Conservation (phyloP, 2,329 filamentous ascomycete species). For the Fusarium nematophilum region DNA sequence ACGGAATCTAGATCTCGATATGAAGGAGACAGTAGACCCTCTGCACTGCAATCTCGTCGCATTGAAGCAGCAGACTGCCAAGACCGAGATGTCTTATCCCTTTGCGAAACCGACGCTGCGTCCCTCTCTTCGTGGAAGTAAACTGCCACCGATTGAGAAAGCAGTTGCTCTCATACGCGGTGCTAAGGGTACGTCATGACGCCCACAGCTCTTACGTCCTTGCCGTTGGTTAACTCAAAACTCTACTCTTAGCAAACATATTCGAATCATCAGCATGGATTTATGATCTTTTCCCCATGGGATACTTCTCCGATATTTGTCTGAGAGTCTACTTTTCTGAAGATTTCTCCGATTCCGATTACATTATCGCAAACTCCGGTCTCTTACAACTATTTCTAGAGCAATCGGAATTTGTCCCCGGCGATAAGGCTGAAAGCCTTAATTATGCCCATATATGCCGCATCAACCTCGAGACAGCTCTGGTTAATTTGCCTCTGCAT, state of each 20-base stretch:
- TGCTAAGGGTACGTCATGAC: constrained; percentile 12
- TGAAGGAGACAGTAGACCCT: constrained; percentile 47
- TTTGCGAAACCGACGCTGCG: constrained; percentile 18
- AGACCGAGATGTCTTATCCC: constrained; percentile 25
- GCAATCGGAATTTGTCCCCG: neutral
- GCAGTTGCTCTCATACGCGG: constrained; percentile 9
- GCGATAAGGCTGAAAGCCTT: constrained; percentile 33
- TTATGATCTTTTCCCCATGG: constrained; percentile 36
- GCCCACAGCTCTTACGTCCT: neutral
- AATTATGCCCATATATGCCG: constrained; percentile 37
- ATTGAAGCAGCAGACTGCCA: constrained; percentile 24
- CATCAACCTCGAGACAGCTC: constrained; percentile 45
- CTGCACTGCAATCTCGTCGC: constrained; percentile 40
- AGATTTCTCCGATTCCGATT: constrained; percentile 43
- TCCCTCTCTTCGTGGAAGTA: constrained; percentile 8
- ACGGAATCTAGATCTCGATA: constrained; percentile 40
- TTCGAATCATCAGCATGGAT: constrained; percentile 33
- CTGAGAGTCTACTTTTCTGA: constrained; percentile 45
- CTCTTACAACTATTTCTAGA: constrained; percentile 43
- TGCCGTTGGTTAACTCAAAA: neutral
- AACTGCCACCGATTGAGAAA: constrained; percentile 29
- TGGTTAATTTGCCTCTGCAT: constrained; percentile 44
- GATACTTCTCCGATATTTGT: constrained; percentile 42
- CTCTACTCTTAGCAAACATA: constrained; percentile 8
- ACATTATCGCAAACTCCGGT: constrained; percentile 45